A percentile compares a stretch with the other conserved stretches of the same genome.
These are phyloP conservation scores for Immersiella caudata DNA, from an alignment of 495 filamentous ascomycete species.

Conservation along the genomic window DNA sequence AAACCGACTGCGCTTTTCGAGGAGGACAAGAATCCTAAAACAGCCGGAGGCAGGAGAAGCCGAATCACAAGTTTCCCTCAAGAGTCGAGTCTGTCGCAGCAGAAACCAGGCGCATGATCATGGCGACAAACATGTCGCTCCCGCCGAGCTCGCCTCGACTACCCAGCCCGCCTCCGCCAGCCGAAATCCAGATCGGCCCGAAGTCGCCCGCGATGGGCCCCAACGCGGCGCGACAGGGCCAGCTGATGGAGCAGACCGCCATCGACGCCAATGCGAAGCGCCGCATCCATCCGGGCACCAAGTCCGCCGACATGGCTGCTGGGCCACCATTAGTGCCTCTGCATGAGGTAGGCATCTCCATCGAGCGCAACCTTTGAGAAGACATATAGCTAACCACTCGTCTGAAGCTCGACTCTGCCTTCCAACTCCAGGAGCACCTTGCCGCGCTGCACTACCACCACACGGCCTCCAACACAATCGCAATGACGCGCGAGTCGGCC, in stretches of 20 bases:
- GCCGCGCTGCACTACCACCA: slow-evolving; percentile 84
- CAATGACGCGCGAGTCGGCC: slow-evolving; percentile 76
- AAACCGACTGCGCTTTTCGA: background rate
- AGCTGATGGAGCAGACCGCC: slow-evolving; percentile 61
- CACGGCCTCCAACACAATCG: slow-evolving; percentile 64
- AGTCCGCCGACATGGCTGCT: slow-evolving; percentile 83
- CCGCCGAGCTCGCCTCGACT: slow-evolving; percentile 83
- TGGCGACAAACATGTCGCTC: slow-evolving; percentile 51
- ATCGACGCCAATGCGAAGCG: slow-evolving; percentile 64
- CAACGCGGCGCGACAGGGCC: slow-evolving; percentile 53
- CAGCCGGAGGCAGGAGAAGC: background rate
- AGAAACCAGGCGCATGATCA: background rate
- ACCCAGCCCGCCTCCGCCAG: slow-evolving; percentile 84
- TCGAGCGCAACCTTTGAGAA: background rate
- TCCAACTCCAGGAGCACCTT: slow-evolving; percentile 97
- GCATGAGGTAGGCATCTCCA: slow-evolving; percentile 62
- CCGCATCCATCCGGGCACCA: slow-evolving; percentile 90
- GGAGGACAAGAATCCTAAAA: background rate
- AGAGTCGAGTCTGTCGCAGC: background rate
- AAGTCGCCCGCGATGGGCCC: slow-evolving; percentile 72
- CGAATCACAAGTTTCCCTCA: background rate
- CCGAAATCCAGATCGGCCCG: slow-evolving; percentile 87
- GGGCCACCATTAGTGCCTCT: slow-evolving; percentile 87
- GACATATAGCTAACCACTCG: background rate
- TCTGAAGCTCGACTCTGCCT: slow-evolving; percentile 83